Conservation (phyloP, 2,329 filamentous ascomycete species). For the Fusarium euwallaceae region DNA sequence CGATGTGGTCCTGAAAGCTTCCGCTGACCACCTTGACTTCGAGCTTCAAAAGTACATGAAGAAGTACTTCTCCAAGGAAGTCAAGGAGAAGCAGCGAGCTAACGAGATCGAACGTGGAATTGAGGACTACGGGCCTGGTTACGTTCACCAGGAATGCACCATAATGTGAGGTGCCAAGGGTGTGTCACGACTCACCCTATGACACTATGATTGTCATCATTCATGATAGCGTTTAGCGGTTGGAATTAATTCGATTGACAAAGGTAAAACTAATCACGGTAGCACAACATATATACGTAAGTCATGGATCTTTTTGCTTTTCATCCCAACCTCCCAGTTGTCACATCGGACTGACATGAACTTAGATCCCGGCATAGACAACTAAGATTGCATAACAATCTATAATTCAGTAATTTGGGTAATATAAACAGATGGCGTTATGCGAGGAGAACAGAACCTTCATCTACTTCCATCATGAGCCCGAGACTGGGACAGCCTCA, state of each 20-base stretch:
- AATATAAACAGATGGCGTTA: constrained; percentile 7
- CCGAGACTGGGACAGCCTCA: constrained; percentile 42
- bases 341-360: constrained; percentile 14
- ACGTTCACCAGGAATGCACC: constrained; percentile 69
- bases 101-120: constrained; percentile 83
- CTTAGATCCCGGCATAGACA: neutral
- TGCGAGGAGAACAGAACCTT: constrained; percentile 16
- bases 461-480: constrained; percentile 2
- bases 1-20: constrained; percentile 78
- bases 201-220: neutral
- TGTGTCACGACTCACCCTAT: neutral
- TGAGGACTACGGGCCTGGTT: constrained; percentile 77
- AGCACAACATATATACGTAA: constrained; percentile 11
- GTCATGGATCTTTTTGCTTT: constrained; percentile 1
- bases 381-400: neutral
- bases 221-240: constrained; percentile 8
- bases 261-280: neutral
- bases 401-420: neutral
- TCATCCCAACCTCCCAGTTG: neutral
- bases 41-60: constrained; percentile 77
- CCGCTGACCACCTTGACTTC: constrained; percentile 77
- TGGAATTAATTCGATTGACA: neutral
- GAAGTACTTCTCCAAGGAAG: constrained; percentile 80
- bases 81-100: constrained; percentile 74
- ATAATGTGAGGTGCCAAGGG: constrained; percentile 66